phyloP scores from a whole-genome alignment of 1,284 basidiomycete species.

The Sporisorium scitamineum region DNA sequence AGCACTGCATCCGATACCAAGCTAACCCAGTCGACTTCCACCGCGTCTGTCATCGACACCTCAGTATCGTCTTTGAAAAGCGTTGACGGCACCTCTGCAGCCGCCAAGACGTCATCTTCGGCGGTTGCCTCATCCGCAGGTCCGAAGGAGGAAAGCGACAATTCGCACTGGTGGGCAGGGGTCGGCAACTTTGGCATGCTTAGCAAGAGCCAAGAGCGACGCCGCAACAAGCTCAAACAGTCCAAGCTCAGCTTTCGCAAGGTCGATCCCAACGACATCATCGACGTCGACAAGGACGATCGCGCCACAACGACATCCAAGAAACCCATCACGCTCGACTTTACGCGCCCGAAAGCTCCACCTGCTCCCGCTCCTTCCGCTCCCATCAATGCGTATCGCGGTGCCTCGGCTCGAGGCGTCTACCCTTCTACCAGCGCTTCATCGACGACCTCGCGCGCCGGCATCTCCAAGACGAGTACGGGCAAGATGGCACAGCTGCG shows the following conservation, averaged over 20 bases:
- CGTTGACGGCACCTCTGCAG: background rate
- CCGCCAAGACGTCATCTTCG: background rate
- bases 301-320: conserved; percentile 9
- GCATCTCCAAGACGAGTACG: conserved; percentile 30
- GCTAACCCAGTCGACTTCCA: conserved; percentile 13
- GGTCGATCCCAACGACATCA: conserved; percentile 42
- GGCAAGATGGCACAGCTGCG: conserved; percentile 55
- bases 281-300: conserved; percentile 47
- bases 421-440: conserved; percentile 18
- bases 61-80: conserved; percentile 12
- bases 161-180: conserved; percentile 49
- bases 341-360: conserved; percentile 30
- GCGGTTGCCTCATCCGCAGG: conserved; percentile 5
- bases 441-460: conserved; percentile 14
- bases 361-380: conserved; percentile 30
- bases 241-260: conserved; percentile 56
- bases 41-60: background rate
- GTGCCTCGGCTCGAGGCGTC: conserved; percentile 30
- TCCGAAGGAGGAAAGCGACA: conserved; percentile 20
- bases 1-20: conserved; percentile 35
- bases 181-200: conserved; percentile 40
- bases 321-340: conserved; percentile 49
- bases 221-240: conserved; percentile 51
- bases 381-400: conserved; percentile 53
- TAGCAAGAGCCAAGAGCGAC: conserved; percentile 36